Evolutionary conservation across 352 stramenopile genomes (phyloP).

Genomic region (Globisporangium nunn): DNA sequence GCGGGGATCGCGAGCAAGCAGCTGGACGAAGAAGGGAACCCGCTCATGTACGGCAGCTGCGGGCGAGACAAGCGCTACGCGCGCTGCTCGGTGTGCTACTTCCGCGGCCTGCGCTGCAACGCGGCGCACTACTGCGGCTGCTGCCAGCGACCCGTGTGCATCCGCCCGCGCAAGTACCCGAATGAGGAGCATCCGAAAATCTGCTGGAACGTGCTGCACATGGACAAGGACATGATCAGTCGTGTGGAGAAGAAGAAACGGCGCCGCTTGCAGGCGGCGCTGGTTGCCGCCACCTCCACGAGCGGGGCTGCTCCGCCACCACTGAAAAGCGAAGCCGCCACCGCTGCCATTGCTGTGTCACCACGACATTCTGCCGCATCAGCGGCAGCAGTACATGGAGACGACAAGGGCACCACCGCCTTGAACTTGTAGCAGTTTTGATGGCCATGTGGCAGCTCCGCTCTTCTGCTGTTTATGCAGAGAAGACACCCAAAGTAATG

Average conservation of each 20-base stretch:
- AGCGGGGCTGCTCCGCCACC: not conserved
- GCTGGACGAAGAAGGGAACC: constrained; percentile 38
- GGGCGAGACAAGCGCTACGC: constrained; percentile 65
- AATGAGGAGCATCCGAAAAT: constrained; percentile 68
- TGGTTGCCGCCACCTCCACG: not conserved
- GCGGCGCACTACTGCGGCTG: constrained; percentile 61
- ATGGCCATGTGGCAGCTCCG: not conserved
- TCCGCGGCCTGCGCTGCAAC: constrained; percentile 57
- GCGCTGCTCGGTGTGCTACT: constrained; percentile 71
- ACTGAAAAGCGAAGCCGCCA: not conserved
- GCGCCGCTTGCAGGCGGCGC: constrained; percentile 28
- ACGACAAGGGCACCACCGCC: not conserved
- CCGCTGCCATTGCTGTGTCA: not conserved
- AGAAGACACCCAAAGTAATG: not conserved
- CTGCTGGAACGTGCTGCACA: constrained; percentile 75
- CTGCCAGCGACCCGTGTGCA: constrained; percentile 66
- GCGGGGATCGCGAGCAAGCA: constrained; percentile 8
- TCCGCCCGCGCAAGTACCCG: constrained; percentile 56
- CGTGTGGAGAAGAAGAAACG: constrained; percentile 69
- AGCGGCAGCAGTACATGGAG: not conserved
- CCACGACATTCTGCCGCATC: not conserved
- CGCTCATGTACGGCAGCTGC: constrained; percentile 54
- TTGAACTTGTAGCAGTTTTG: not conserved
- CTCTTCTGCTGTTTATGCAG: too few species aligned
- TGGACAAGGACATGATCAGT: constrained; percentile 70